These are phyloP conservation scores for Backusella parvicylindrica DNA, from an alignment of 192 early-diverging fungal genomes.

Conservation along the genomic window DNA sequence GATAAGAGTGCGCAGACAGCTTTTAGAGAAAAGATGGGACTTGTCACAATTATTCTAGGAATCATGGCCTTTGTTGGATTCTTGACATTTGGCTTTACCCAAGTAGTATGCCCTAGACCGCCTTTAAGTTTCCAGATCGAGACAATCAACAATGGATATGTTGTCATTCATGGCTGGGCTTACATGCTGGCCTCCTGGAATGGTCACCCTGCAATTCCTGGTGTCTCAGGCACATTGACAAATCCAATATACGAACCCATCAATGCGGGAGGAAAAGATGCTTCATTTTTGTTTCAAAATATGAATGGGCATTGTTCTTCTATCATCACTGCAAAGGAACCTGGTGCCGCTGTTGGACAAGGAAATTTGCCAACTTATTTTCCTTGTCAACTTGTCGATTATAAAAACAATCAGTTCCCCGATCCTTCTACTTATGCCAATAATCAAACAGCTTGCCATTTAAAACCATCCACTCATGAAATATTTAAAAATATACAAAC, in stretches of 20 bases:
- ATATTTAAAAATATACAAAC: constrained; percentile 4
- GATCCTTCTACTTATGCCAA: constrained; percentile 10
- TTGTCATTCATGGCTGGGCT: constrained; percentile 61
- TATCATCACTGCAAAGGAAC: constrained; percentile 35
- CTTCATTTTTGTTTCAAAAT: constrained; percentile 74
- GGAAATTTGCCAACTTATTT: constrained; percentile 27
- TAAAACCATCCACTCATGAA: constrained; percentile 11
- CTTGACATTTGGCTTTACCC: constrained; percentile 80
- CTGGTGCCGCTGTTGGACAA: constrained; percentile 7
- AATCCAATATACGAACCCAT: constrained; percentile 54
- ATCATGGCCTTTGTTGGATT: constrained; percentile 77
- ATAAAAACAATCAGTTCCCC: constrained; percentile 10
- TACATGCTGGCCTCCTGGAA: constrained; percentile 52
- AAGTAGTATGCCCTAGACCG: constrained; percentile 53
- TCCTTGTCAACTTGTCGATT: constrained; percentile 30
- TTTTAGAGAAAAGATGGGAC: constrained; percentile 91
- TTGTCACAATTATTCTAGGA: constrained; percentile 76
- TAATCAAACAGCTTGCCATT: constrained; percentile 33
- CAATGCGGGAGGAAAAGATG: constrained; percentile 64
- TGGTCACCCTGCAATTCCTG: constrained; percentile 21
- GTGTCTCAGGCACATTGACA: constrained; percentile 12
- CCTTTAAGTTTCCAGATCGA: constrained; percentile 38
- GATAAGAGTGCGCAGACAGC: constrained; percentile 63
- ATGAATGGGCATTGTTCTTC: constrained; percentile 59
- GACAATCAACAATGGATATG: constrained; percentile 34